Base-by-base conservation (phyloP, 2,329 filamentous ascomycete species). In the Penicillium griseofulvum region DNA sequence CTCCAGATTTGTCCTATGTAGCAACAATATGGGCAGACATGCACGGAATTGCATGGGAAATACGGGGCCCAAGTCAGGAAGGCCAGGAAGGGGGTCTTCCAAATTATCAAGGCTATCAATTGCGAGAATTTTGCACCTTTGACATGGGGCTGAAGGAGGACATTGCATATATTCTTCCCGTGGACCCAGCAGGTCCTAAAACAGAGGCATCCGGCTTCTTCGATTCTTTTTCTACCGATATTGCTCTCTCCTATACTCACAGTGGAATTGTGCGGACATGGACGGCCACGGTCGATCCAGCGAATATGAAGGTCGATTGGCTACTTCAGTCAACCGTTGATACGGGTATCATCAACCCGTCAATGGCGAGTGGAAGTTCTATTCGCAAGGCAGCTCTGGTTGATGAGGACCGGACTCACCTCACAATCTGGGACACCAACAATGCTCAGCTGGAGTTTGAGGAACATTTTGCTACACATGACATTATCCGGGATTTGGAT, bases 401-500 rank as follows among this genome's bases (percentile, higher is more conserved):
- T 33, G 88, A 95, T 68, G 80, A 83, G 3, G 79, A 82, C 14
- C 85, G 87, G 59, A 91, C 87, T 0, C 84, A 86, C 38, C 76
- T 97, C 47, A 95, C 90, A 0, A 96, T 97, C 47, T 97, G 92
- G 93, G 92, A 96, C 67, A 89, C 90, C 11, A 85, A 87, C 59
- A 89, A 88, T 52, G 87, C 87, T 2, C 87, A 91, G 59, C 80
- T 96, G 6, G 92, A 97, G 71, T 91, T 90, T 67, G 83, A 89
- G 58, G 84, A 93, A 65, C 81, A 85, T 29, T 94, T 91, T 60
- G 82, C 87, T 60, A 80, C 81, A 12, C 82, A 88, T 56, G 88
- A 94, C 64, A 83, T 81, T 6, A 91, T 97, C 38, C 86, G 88
- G 59, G 92, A 96, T 71, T 82, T 97, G 12, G 91, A 96, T 71